Evolutionary conservation across 192 early-diverging fungal species (phyloP).

Genomic region (Linnemannia hyalina): DNA sequence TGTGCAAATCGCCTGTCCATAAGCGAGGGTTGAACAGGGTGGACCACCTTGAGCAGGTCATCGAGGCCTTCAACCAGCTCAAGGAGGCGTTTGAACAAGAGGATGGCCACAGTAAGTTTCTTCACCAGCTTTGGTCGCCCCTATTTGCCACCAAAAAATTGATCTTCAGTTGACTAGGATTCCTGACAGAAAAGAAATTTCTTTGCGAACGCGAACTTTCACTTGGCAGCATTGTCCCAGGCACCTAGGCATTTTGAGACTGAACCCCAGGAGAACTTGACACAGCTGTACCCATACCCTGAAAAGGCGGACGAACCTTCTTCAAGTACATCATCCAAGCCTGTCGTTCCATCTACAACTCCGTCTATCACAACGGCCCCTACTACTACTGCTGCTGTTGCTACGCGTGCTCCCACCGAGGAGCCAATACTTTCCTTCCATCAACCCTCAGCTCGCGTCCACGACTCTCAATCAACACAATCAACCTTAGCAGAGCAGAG

Average conservation of each 20-base stretch:
- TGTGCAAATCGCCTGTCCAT: conserved; percentile 43
- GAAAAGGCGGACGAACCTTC: conserved; percentile 25
- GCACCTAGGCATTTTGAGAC: conserved; percentile 26
- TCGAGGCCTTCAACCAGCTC: conserved; percentile 27
- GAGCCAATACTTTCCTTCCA: not conserved
- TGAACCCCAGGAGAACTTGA: conserved; percentile 42
- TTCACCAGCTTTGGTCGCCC: not conserved
- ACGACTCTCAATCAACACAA: not conserved
- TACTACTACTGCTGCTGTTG: not conserved
- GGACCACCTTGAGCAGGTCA: conserved; percentile 33
- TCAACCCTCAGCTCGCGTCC: not conserved
- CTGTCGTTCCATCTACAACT: not conserved
- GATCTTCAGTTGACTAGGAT: not conserved
- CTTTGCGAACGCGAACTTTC: not conserved
- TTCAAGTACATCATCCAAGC: not conserved
- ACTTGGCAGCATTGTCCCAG: conserved; percentile 48
- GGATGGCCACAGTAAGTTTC: conserved; percentile 23
- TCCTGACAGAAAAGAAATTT: not conserved
- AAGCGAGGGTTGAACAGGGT: conserved; percentile 38
- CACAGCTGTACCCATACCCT: conserved; percentile 55
- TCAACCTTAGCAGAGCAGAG: not conserved
- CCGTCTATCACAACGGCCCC: not conserved
- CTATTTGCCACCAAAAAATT: conserved; percentile 32
- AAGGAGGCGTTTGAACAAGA: conserved; percentile 38
- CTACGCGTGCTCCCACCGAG: not conserved